These are phyloP conservation scores for Scedosporium apiospermum DNA, from an alignment of 2,329 filamentous ascomycete species.

Conservation along the genomic window DNA sequence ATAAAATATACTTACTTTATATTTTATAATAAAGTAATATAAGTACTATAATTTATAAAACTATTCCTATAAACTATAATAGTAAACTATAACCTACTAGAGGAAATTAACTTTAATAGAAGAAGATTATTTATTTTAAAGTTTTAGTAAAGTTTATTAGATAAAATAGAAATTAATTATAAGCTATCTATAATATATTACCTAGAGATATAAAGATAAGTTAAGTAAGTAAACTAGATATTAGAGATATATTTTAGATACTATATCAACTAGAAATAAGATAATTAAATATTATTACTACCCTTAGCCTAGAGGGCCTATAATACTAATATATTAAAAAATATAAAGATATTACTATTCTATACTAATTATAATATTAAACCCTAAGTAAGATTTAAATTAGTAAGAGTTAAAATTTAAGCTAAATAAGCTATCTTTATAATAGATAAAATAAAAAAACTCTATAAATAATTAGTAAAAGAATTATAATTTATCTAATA, in stretches of 20 bases:
- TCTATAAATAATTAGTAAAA: too few relatives aligned
- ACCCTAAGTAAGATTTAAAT: not conserved
- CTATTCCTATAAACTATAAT: not conserved
- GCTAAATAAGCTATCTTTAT: not conserved
- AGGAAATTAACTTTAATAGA: not conserved
- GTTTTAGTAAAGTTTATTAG: not conserved
- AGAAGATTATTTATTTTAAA: not conserved
- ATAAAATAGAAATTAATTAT: not conserved
- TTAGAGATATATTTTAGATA: too few relatives aligned
- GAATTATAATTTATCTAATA: not conserved
- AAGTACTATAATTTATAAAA: not conserved
- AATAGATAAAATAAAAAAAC: too few relatives aligned
- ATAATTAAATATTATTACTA: too few relatives aligned
- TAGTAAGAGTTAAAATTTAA: not conserved
- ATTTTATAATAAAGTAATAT: not conserved
- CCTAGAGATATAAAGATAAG: not conserved
- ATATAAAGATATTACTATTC: too few relatives aligned
- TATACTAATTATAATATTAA: not conserved
- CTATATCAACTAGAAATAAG: too few relatives aligned
- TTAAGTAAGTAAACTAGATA: too few relatives aligned
- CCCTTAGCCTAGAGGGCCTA: too few relatives aligned
- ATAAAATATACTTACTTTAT: too few relatives aligned
- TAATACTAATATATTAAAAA: too few relatives aligned
- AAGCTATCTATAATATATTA: too few relatives aligned
- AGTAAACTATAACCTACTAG: not conserved